These are phyloP conservation scores for Komagataea norvegica DNA, from an alignment of 1,139 yeast genomes.

Conservation along the genomic window DNA sequence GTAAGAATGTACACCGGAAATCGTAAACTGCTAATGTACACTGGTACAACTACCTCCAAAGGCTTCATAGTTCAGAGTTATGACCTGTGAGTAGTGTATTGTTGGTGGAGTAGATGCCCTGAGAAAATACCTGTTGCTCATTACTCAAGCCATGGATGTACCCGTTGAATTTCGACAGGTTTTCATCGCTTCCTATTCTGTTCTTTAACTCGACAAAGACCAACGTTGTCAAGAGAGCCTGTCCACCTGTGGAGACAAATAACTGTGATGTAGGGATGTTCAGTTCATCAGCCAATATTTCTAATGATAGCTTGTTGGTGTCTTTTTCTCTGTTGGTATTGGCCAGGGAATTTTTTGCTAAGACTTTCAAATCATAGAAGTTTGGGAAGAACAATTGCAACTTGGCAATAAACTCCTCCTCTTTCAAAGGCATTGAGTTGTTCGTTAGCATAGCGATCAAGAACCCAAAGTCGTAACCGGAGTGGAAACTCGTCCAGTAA, in stretches of 20 bases:
- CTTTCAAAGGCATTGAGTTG: conserved; percentile 74
- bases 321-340: conserved; percentile 8
- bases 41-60: too few species aligned
- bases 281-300: conserved; percentile 48
- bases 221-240: conserved; percentile 52
- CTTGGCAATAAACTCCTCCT: conserved; percentile 73
- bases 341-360: conserved; percentile 49
- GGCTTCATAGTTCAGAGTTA: conserved; percentile 3
- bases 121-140: conserved; percentile 11
- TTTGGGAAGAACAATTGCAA: conserved; percentile 72
- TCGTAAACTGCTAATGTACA: too few species aligned
- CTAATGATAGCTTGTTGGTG: conserved; percentile 25
- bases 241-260: conserved; percentile 42
- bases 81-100: conserved; percentile 5
- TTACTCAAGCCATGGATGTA: conserved; percentile 46
- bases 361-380: conserved; percentile 76
- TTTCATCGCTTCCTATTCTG: conserved; percentile 35
- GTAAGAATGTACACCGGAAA: too few species aligned
- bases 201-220: conserved; percentile 51
- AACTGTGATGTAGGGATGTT: conserved; percentile 49
- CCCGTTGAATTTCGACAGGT: conserved; percentile 44
- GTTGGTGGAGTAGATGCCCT: background rate
- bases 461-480: conserved; percentile 94
- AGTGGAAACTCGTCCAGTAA: conserved; percentile 89
- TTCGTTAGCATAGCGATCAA: conserved; percentile 73